phyloP scores from a whole-genome alignment of 345 rosid species.

The Salix dunnii region DNA sequence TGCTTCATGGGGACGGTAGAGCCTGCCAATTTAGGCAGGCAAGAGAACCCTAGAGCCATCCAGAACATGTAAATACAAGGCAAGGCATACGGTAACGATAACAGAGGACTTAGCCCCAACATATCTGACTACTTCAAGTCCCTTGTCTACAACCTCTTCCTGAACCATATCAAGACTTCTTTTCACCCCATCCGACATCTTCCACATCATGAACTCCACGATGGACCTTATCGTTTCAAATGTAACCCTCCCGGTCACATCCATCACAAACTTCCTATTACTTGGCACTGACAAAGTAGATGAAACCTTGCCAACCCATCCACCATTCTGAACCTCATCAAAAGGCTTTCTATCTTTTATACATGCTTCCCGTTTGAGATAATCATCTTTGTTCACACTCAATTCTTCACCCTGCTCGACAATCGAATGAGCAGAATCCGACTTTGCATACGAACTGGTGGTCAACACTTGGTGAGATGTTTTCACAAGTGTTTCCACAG shows the following conservation, averaged over 20 bases:
- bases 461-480: constrained; percentile 83
- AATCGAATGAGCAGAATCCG: constrained; percentile 21
- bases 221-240: constrained; percentile 63
- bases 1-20: neutral
- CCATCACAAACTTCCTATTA: constrained; percentile 73
- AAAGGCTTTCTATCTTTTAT: constrained; percentile 24
- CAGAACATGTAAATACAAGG: constrained; percentile 68
- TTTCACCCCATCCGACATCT: constrained; percentile 53
- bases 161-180: constrained; percentile 40
- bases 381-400: constrained; percentile 9
- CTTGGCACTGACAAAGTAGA: constrained; percentile 66
- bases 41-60: constrained; percentile 41
- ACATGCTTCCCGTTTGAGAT: constrained; percentile 21
- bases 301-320: constrained; percentile 52
- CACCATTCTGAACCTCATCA: constrained; percentile 34
- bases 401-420: constrained; percentile 29
- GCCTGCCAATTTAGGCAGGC: constrained; percentile 37
- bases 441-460: constrained; percentile 14
- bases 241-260: constrained; percentile 91
- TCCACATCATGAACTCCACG: constrained; percentile 56
- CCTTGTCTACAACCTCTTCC: constrained; percentile 60
- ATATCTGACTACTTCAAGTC: constrained; percentile 60
- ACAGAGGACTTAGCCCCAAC: constrained; percentile 69
- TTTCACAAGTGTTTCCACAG: constrained; percentile 68
- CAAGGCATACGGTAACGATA: constrained; percentile 69